phyloP scores from a whole-genome alignment of 2,329 filamentous ascomycete genomes.

The Pestalotiopsis sp. region DNA sequence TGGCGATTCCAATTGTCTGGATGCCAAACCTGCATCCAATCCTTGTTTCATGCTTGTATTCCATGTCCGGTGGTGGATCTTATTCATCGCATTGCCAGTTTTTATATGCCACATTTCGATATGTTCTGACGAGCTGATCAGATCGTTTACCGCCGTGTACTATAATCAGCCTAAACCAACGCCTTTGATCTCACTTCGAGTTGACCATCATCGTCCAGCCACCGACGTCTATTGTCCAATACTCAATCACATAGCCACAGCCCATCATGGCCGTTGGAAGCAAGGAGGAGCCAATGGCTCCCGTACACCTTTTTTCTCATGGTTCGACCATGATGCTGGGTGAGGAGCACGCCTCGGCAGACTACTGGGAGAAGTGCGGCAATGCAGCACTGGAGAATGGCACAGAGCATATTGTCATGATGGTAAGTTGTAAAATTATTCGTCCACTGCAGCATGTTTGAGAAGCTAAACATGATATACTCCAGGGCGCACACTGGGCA shows the following conservation, averaged over 20 bases:
- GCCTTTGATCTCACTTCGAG: neutral
- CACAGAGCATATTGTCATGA: slow-evolving; percentile 67
- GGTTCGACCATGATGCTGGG: slow-evolving; percentile 75
- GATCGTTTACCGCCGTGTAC: neutral
- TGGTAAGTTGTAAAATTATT: slow-evolving; percentile 45
- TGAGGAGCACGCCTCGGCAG: slow-evolving; percentile 62
- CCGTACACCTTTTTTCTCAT: slow-evolving; percentile 71
- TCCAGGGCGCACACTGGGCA: slow-evolving; percentile 68
- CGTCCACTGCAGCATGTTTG: neutral
- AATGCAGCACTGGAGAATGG: slow-evolving; percentile 62
- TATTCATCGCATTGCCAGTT: neutral
- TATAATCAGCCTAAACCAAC: neutral
- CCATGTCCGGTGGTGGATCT: neutral
- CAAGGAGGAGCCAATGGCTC: slow-evolving; percentile 38
- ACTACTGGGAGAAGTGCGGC: slow-evolving; percentile 68
- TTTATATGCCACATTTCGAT: neutral
- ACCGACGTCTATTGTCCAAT: neutral
- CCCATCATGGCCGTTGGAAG: slow-evolving; percentile 19
- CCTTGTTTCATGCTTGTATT: neutral
- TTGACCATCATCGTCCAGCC: neutral
- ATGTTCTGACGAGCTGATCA: neutral
- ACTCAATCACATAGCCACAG: neutral
- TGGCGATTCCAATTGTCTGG: neutral
- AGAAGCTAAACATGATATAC: neutral
- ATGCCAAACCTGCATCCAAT: neutral